A percentile compares a stretch with the other conserved stretches of the same genome.
phyloP scores from a whole-genome alignment of 2,329 filamentous ascomycete genomes.

The Parastagonospora nodorum region DNA sequence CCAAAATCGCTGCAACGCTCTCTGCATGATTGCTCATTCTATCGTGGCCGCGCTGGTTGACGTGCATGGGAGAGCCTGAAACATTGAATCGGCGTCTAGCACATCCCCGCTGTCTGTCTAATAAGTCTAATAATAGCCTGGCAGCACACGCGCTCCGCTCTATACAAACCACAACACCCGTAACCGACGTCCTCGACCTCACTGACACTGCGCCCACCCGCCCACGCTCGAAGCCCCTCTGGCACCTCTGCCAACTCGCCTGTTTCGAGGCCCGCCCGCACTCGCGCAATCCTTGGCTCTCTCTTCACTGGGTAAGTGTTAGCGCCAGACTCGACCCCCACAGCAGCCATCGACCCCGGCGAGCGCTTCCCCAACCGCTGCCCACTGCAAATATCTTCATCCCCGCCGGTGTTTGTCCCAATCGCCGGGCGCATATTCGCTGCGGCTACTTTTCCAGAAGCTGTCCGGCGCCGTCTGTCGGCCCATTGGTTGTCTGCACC shows the following conservation, averaged over 20 bases:
- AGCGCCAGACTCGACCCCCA: slow-evolving; percentile 40
- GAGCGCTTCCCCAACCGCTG: slow-evolving; percentile 44
- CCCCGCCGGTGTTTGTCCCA: slow-evolving; percentile 21
- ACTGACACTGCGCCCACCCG: slow-evolving; percentile 13
- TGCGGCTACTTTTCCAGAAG: slow-evolving; percentile 26
- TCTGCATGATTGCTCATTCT: neutral
- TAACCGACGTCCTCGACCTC: slow-evolving; percentile 9
- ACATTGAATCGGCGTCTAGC: slow-evolving; percentile 34
- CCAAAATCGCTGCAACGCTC: neutral
- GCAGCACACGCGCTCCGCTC: slow-evolving; percentile 10
- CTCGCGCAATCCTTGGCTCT: slow-evolving; percentile 23
- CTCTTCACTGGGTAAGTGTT: slow-evolving; percentile 45
- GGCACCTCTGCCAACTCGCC: slow-evolving; percentile 8
- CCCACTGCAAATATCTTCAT: slow-evolving; percentile 32
- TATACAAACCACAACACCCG: slow-evolving; percentile 20
- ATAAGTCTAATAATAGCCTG: slow-evolving; percentile 40
- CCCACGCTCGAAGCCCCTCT: slow-evolving; percentile 7
- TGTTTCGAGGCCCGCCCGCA: slow-evolving; percentile 13
- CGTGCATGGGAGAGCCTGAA: slow-evolving; percentile 30
- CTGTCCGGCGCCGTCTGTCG: slow-evolving; percentile 24
- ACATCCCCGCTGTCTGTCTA: slow-evolving; percentile 27
- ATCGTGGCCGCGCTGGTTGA: slow-evolving; percentile 11
- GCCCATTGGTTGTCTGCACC: slow-evolving; percentile 33
- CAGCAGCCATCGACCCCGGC: slow-evolving; percentile 27
- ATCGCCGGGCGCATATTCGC: slow-evolving; percentile 22